Percentiles rank a stretch among this genome's conserved stretches.
These are phyloP conservation scores for Fomitopsis pulvina DNA, from an alignment of 768 basidiomycete species.

Conservation along the genomic window DNA sequence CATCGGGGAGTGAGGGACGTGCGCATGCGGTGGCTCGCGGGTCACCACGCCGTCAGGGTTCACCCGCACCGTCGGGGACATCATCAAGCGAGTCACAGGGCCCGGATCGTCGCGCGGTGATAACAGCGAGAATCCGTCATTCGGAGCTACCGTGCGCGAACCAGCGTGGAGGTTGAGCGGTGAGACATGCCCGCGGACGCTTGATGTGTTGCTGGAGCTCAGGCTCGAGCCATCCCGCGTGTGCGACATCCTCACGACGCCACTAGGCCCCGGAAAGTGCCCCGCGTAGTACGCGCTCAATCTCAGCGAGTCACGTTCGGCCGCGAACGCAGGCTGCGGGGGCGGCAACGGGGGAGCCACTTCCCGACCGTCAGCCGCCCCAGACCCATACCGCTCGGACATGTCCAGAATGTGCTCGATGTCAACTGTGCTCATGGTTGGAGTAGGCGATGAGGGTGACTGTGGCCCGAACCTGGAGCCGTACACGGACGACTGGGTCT, in stretches of 20 bases:
- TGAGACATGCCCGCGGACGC: background rate
- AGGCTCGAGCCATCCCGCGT: background rate
- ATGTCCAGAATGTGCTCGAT: conserved; percentile 51
- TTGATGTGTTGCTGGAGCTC: background rate
- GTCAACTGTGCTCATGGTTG: conserved; percentile 34
- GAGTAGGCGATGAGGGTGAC: conserved; percentile 6
- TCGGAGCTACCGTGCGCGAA: too few relatives aligned
- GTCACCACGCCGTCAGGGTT: background rate
- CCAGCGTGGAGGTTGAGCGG: background rate
- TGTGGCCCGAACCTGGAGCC: conserved; percentile 2
- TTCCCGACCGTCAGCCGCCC: conserved; percentile 6
- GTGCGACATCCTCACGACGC: background rate
- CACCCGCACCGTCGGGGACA: conserved; percentile 1
- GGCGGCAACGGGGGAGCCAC: background rate
- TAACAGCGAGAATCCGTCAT: background rate
- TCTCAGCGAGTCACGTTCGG: conserved; percentile 11
- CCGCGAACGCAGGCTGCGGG: conserved; percentile 3
- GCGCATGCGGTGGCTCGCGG: conserved; percentile 21
- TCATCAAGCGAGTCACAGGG: conserved; percentile 1
- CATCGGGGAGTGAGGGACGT: conserved; percentile 19
- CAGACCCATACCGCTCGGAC: conserved; percentile 31
- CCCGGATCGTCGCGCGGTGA: conserved; percentile 1
- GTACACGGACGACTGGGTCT: conserved; percentile 6
- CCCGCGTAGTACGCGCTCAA: conserved; percentile 16
- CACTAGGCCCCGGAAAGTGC: background rate